Conservation (phyloP, 2,329 filamentous ascomycete species). For the Arthroderma sp. region DNA sequence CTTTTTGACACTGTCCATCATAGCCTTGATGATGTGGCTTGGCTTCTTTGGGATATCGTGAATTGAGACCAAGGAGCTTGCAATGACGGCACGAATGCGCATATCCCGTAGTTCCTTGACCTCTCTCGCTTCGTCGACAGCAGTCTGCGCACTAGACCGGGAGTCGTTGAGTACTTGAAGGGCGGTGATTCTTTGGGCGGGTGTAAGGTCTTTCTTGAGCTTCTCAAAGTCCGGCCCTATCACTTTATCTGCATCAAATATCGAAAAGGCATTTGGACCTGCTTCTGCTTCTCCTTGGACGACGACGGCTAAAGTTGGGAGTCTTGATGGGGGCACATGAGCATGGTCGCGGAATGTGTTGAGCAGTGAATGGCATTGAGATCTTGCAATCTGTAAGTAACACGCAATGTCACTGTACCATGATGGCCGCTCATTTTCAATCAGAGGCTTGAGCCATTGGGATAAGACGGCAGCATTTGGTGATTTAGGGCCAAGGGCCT, state of each 20-base stretch:
- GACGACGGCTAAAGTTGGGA: constrained; percentile 74
- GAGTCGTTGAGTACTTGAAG: constrained; percentile 67
- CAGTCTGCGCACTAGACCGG: constrained; percentile 52
- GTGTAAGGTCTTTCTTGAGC: constrained; percentile 76
- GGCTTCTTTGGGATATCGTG: constrained; percentile 83
- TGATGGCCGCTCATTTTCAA: constrained; percentile 66
- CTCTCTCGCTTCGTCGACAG: constrained; percentile 65
- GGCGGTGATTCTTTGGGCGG: constrained; percentile 75
- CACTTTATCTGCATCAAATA: constrained; percentile 77
- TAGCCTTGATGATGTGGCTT: constrained; percentile 78
- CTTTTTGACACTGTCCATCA: constrained; percentile 96
- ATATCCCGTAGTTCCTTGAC: constrained; percentile 74
- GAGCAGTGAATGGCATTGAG: constrained; percentile 79
- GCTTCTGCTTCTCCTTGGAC: constrained; percentile 89
- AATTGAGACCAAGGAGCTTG: constrained; percentile 80
- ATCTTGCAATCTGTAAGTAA: constrained; percentile 75
- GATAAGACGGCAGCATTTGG: constrained; percentile 31
- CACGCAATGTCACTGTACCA: constrained; percentile 85
- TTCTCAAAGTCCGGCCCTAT: constrained; percentile 74
- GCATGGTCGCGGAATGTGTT: constrained; percentile 86
- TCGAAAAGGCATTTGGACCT: constrained; percentile 81
- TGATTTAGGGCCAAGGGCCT: constrained; percentile 27
- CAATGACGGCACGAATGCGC: constrained; percentile 73
- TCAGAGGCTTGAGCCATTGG: constrained; percentile 54
- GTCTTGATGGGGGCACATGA: constrained; percentile 59